Evolutionary conservation across 2,329 filamentous ascomycete species (phyloP).

Genomic region (Verticillium dahliae): DNA sequence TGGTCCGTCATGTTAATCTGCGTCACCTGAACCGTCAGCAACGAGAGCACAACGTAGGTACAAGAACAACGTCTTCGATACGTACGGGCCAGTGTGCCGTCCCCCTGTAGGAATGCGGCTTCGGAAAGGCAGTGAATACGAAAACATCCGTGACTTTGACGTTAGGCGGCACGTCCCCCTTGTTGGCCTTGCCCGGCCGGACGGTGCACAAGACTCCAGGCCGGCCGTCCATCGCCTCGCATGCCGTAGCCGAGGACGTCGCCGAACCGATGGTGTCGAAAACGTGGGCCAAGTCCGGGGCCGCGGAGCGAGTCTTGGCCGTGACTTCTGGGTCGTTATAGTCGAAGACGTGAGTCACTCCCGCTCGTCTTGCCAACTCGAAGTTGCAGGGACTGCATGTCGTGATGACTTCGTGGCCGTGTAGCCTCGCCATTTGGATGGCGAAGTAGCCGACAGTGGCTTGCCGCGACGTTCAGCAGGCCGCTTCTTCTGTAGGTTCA

Average conservation of each 20-base stretch:
- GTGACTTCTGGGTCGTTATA: neutral
- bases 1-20: neutral
- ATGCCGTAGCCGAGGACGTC: neutral
- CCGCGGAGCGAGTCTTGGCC: neutral
- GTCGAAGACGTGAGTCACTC: neutral
- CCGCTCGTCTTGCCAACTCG: neutral
- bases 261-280: neutral
- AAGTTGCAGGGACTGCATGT: neutral
- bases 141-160: neutral
- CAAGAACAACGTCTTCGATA: neutral
- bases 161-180: neutral
- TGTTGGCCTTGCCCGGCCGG: neutral
- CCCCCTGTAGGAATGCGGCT: neutral
- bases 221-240: neutral
- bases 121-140: neutral
- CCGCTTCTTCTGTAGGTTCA: neutral
- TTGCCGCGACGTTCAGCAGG: neutral
- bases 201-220: neutral
- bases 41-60: too few species aligned
- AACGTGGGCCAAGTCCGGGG: neutral
- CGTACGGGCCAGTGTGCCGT: neutral
- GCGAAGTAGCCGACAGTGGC: neutral
- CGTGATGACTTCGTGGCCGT: neutral
- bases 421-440: neutral
- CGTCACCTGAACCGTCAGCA: too few species aligned